Percentiles rank a stretch among this genome's conserved stretches.
Conservation (phyloP, 805 yeast genomes). For the Wickerhamiella galacta region DNA sequence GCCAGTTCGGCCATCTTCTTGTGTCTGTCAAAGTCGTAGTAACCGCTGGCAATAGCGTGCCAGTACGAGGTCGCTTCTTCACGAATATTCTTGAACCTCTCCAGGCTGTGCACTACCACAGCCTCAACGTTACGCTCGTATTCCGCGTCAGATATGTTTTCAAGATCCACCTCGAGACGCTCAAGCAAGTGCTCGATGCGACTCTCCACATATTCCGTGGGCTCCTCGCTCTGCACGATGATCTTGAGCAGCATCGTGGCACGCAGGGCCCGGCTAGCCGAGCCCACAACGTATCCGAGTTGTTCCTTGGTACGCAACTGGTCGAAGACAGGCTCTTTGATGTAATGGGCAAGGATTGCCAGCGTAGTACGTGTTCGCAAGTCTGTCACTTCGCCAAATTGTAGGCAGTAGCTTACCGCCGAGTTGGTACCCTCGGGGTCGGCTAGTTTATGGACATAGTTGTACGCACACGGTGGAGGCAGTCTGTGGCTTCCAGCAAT, state of each 20-base stretch:
- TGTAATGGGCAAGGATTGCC: conserved; percentile 53
- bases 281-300: conserved; percentile 83
- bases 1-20: conserved; percentile 41
- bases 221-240: conserved; percentile 68
- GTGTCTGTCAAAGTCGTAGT: conserved; percentile 52
- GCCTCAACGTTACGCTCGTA: conserved; percentile 56
- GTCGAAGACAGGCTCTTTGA: conserved; percentile 78
- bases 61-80: conserved; percentile 61
- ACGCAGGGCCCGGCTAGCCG: conserved; percentile 51
- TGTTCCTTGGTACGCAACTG: conserved; percentile 87
- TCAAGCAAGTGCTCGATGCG: conserved; percentile 56
- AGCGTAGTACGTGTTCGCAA: conserved; percentile 30
- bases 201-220: conserved; percentile 54
- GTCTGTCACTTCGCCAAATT: conserved; percentile 39
- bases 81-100: conserved; percentile 56
- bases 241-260: conserved; percentile 58
- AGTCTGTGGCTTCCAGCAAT: conserved; percentile 27
- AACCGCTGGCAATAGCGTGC: conserved; percentile 55
- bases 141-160: conserved; percentile 41
- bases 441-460: conserved; percentile 22
- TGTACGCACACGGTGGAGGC: conserved; percentile 14
- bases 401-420: conserved; percentile 63
- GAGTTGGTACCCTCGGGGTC: conserved; percentile 68
- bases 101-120: conserved; percentile 44
- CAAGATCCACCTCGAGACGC: conserved; percentile 29